Evolutionary conservation across 78 protist genomes (phyloP), one percentile per base, ranked within the genome.

Genomic region (Bodo saltans): DNA sequence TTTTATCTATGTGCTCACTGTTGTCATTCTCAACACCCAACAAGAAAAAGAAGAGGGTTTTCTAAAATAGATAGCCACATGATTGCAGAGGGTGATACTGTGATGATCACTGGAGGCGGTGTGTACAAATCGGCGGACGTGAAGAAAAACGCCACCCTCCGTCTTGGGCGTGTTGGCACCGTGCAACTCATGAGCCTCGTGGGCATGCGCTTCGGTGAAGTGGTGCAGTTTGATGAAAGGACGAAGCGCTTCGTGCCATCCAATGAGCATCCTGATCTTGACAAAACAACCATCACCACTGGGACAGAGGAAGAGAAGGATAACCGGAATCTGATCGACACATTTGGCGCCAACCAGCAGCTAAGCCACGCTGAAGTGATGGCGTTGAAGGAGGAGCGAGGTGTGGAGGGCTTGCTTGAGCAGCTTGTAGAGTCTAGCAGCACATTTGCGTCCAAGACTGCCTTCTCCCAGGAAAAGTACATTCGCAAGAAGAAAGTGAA

Each of bases 381-480:
- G 53, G 17, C n/a, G 17, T 30, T 87, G 84, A 87, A 86, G 74
- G 35, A 79, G 72, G 53, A 21, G 23, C 76, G 52, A 27, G 42
- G 38, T 17, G 26, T 37, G 30, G 30, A 67, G 8, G 86, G 25
- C 25, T 78, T 85, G 37, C 37, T 87, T 26, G 74, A 70, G 29
- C 42, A 29, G n/a, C 80, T 87, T 37, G 68, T 87, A 37, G 11
- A 21, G 47, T 12, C 21, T 25, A 69, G 83, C 38, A 12, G 11
- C 32, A 78, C 89, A 23, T 87, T 87, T 37, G 72, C 8, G 38
- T 35, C 25, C 34, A 87, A 87, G 39, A 87, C 89, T 3, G 53
- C 4, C 28, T 87, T 53, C 35, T 82, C 87, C 33, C 84, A 87
- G 40, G 88, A 87, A 37, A 87, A 87, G 72, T 75, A 78, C 83